Evolutionary conservation across 2,329 filamentous ascomycete species (phyloP).

Genomic region (Claviceps sp.): DNA sequence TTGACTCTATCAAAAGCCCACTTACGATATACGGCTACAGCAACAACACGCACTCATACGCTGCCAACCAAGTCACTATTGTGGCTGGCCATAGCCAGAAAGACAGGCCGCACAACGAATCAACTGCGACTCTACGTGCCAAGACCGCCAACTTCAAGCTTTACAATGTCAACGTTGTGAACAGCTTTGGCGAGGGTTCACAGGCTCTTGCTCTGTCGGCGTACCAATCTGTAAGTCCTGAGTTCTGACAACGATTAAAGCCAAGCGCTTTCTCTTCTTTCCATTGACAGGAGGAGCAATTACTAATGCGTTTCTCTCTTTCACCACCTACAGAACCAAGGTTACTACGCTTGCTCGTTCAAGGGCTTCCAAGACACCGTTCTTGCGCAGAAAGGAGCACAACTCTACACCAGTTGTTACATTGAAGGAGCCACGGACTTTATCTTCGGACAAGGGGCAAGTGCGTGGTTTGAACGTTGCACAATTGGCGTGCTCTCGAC

Average conservation of each 20-base stretch:
- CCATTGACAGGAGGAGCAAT: neutral
- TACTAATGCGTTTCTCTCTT: too few species aligned
- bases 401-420: conserved; percentile 30
- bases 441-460: conserved; percentile 22
- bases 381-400: conserved; percentile 29
- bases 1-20: conserved; percentile 9
- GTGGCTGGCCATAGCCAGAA: conserved; percentile 22
- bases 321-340: conserved; percentile 6
- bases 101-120: conserved; percentile 34
- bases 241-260: neutral
- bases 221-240: conserved; percentile 14
- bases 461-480: conserved; percentile 28
- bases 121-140: conserved; percentile 30
- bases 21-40: conserved; percentile 48
- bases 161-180: conserved; percentile 45
- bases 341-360: conserved; percentile 34
- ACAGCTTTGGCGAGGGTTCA: conserved; percentile 29
- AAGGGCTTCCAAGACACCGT: conserved; percentile 37
- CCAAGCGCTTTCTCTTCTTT: neutral
- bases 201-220: conserved; percentile 29
- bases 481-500: conserved; percentile 5
- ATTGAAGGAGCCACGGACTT: conserved; percentile 34
- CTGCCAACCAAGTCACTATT: conserved; percentile 42
- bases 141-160: conserved; percentile 37
- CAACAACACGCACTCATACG: conserved; percentile 34